A percentile compares a stretch with the other conserved stretches of the same genome.
phyloP scores from a whole-genome alignment of 2,329 filamentous ascomycete genomes.

The Aspergillus candidus region DNA sequence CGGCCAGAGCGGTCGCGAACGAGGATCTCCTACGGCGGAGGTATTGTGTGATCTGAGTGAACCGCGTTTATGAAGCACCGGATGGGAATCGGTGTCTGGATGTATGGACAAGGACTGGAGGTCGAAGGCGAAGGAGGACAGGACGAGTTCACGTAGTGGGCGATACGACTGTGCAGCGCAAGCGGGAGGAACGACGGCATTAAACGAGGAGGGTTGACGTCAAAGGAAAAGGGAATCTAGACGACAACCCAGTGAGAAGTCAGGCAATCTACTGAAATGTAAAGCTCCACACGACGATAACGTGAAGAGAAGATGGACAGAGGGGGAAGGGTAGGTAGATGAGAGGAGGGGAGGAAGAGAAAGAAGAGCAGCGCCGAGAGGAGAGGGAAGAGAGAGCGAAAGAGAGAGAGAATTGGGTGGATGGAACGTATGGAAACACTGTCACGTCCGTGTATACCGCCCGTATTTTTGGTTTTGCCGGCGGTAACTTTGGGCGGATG shows the following conservation, averaged over 20 bases:
- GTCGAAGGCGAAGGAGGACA: slow-evolving; percentile 10
- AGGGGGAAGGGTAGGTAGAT: slow-evolving; percentile 10
- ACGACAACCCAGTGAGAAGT: slow-evolving; percentile 6
- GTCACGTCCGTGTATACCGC: slow-evolving; percentile 9
- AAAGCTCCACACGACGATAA: neutral
- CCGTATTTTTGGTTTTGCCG: slow-evolving; percentile 12
- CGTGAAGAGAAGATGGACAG: slow-evolving; percentile 6
- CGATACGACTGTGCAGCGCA: slow-evolving; percentile 27
- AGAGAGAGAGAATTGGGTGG: slow-evolving; percentile 2
- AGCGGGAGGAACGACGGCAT: slow-evolving; percentile 29
- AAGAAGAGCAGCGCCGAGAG: slow-evolving; percentile 1
- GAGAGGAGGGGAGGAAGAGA: slow-evolving; percentile 11
- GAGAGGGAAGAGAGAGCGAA: no score
- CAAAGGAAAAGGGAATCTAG: slow-evolving; percentile 3
- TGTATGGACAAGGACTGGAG: slow-evolving; percentile 1
- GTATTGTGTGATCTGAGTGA: neutral
- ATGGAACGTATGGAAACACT: slow-evolving; percentile 1
- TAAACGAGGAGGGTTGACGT: slow-evolving; percentile 17
- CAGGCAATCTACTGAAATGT: slow-evolving; percentile 1
- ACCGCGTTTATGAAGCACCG: slow-evolving; percentile 3
- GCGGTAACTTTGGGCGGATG: slow-evolving; percentile 1
- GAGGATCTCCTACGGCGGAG: slow-evolving; percentile 1
- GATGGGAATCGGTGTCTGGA: slow-evolving; percentile 4
- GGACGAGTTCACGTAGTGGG: slow-evolving; percentile 29
- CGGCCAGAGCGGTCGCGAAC: slow-evolving; percentile 21